Evolutionary conservation across 495 filamentous ascomycete species (phyloP).

Genomic region (Xylaria telfairii): DNA sequence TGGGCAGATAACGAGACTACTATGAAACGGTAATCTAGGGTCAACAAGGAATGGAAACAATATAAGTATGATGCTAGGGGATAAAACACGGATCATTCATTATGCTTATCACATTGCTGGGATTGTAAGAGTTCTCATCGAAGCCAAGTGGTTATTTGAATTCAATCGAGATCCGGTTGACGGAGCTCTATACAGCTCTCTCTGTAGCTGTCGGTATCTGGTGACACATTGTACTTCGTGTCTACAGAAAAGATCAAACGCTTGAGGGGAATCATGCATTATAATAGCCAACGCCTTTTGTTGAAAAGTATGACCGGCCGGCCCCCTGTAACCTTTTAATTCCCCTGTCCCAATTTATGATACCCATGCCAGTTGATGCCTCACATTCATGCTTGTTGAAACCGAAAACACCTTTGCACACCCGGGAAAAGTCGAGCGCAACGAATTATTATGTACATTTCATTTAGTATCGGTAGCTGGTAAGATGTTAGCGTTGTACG

Average conservation of each 20-base stretch:
- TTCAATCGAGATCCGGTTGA: slow-evolving; percentile 45
- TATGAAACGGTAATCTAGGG: no score
- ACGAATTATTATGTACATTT: slow-evolving; percentile 36
- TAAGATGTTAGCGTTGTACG: slow-evolving; percentile 39
- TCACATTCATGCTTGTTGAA: slow-evolving; percentile 59
- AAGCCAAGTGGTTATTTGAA: slow-evolving; percentile 10
- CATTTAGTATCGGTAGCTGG: slow-evolving; percentile 66
- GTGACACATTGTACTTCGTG: slow-evolving; percentile 25
- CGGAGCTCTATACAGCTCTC: slow-evolving; percentile 37
- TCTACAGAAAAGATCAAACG: slow-evolving; percentile 39
- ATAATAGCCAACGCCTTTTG: slow-evolving; percentile 60
- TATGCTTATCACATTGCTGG: not conserved
- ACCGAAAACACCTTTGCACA: slow-evolving; percentile 30
- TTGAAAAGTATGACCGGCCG: slow-evolving; percentile 60
- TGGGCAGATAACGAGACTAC: not conserved
- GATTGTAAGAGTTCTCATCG: not conserved
- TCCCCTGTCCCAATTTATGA: slow-evolving; percentile 44
- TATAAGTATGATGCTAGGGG: not conserved
- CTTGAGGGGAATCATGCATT: slow-evolving; percentile 54
- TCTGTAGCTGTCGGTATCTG: slow-evolving; percentile 34
- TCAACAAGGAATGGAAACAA: not conserved
- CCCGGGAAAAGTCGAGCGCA: slow-evolving; percentile 33
- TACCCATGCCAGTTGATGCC: slow-evolving; percentile 47
- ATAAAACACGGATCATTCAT: not conserved
- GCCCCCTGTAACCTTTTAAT: slow-evolving; percentile 47